A percentile compares a stretch with the other conserved stretches of the same genome.
These are phyloP conservation scores for Maudiozyma humilis DNA, from an alignment of 1,139 yeast species.

Conservation along the genomic window DNA sequence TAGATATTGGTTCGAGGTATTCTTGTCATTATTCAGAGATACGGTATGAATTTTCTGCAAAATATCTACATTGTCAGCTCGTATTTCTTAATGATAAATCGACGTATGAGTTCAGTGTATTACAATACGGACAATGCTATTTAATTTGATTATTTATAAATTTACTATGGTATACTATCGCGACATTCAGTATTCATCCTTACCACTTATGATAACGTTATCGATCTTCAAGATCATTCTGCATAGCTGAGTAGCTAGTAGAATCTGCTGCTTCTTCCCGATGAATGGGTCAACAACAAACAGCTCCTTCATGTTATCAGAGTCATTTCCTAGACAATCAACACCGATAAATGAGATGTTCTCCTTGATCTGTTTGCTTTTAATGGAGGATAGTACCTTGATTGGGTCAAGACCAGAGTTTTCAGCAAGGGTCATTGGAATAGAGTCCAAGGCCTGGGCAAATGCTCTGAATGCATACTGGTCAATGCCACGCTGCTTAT, in stretches of 20 bases:
- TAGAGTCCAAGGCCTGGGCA: constrained; percentile 79
- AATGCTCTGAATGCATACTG: constrained; percentile 97
- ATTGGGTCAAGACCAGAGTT: constrained; percentile 94
- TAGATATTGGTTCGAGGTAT: background rate
- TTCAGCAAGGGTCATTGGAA: constrained; percentile 93
- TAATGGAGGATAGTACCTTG: constrained; percentile 74
- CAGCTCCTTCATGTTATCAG: constrained; percentile 83
- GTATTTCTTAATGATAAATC: background rate
- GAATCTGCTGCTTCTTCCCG: constrained; percentile 92
- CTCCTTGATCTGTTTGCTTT: constrained; percentile 77
- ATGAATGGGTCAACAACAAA: constrained; percentile 95
- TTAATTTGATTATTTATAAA: background rate
- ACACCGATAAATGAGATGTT: constrained; percentile 71
- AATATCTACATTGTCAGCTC: background rate
- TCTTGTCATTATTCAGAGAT: background rate
- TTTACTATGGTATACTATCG: background rate
- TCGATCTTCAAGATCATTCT: constrained; percentile 96
- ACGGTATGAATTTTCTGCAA: background rate
- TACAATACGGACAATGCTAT: constrained; percentile 3
- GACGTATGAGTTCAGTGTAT: background rate
- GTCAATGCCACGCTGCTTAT: constrained; percentile 86
- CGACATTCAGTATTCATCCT: constrained; percentile 51
- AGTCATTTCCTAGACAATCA: constrained; percentile 84
- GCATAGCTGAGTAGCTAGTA: constrained; percentile 92
- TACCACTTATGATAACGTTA: constrained; percentile 88